Conservation (phyloP, 139 green algal species). For the Picochlorum sp. region DNA sequence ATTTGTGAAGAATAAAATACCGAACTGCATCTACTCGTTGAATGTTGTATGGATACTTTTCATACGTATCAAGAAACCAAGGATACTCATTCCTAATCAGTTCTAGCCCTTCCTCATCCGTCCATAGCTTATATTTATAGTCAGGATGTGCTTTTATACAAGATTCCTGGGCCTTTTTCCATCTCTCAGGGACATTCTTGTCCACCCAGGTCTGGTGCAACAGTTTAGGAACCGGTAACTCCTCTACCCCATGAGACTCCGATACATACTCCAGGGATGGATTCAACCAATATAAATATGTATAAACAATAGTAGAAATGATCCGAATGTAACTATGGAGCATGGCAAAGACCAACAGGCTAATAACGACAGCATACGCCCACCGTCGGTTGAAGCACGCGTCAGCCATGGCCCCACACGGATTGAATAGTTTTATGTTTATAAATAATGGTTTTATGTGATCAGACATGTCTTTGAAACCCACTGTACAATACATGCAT, state of each 20-base stretch:
- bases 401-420: not conserved
- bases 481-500: too few species aligned
- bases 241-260: not conserved
- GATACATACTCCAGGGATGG: conserved; percentile 9
- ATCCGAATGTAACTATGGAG: conserved; percentile 7
- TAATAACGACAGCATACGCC: too few species aligned
- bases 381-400: too few species aligned
- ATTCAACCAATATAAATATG: conserved; percentile 17
- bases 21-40: conserved; percentile 43
- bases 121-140: conserved; percentile 44
- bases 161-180: conserved; percentile 31
- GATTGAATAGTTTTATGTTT: too few species aligned
- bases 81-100: conserved; percentile 40
- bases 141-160: conserved; percentile 40
- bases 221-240: conserved; percentile 31
- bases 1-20: conserved; percentile 39
- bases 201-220: conserved; percentile 53
- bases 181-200: conserved; percentile 31
- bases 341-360: not conserved
- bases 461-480: too few species aligned
- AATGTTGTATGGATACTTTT: conserved; percentile 39
- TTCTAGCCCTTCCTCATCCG: conserved; percentile 27
- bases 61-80: conserved; percentile 35
- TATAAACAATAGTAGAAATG: conserved; percentile 10
- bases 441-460: too few species aligned